Percentiles rank a stretch among this genome's conserved stretches.
Evolutionary conservation across 2,329 filamentous ascomycete genomes (phyloP).

Genomic region (Fusarium proliferatum): DNA sequence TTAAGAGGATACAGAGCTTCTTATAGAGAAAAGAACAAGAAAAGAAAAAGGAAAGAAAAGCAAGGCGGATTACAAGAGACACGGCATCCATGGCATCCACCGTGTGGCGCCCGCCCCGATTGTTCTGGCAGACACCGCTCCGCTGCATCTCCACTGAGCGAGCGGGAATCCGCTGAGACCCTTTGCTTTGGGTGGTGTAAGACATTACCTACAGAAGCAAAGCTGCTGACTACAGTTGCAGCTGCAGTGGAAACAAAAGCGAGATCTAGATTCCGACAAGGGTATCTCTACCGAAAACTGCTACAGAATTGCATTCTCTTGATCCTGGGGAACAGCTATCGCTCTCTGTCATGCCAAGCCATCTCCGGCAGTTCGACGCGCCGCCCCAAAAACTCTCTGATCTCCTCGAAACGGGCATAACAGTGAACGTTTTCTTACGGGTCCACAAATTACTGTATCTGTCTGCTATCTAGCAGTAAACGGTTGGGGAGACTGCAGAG

Average conservation of each 20-base stretch:
- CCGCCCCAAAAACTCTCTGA: not conserved
- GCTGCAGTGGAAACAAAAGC: not conserved
- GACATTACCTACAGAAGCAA: not conserved
- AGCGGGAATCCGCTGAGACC: slow-evolving; percentile 10
- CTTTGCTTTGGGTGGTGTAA: not conserved
- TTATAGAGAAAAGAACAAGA: slow-evolving; percentile 36
- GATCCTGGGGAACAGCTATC: not conserved
- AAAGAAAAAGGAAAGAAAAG: not conserved
- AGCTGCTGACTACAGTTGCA: not conserved
- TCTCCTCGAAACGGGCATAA: slow-evolving; percentile 29
- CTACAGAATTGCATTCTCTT: slow-evolving; percentile 22
- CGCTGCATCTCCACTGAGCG: slow-evolving; percentile 28
- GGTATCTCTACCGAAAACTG: slow-evolving; percentile 13
- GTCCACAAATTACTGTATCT: slow-evolving; percentile 26
- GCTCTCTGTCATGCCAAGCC: not conserved
- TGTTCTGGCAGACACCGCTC: slow-evolving; percentile 28
- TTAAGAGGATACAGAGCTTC: slow-evolving; percentile 34
- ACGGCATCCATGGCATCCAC: slow-evolving; percentile 1
- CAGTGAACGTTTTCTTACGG: not conserved
- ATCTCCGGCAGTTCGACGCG: slow-evolving; percentile 21
- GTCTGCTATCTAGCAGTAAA: slow-evolving; percentile 6
- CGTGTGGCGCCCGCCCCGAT: slow-evolving; percentile 19
- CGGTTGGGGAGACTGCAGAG: not conserved
- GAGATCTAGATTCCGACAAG: not conserved
- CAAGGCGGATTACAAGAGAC: not conserved